phyloP scores from a whole-genome alignment of 768 basidiomycete genomes.

The Kwoniella dendrophila region DNA sequence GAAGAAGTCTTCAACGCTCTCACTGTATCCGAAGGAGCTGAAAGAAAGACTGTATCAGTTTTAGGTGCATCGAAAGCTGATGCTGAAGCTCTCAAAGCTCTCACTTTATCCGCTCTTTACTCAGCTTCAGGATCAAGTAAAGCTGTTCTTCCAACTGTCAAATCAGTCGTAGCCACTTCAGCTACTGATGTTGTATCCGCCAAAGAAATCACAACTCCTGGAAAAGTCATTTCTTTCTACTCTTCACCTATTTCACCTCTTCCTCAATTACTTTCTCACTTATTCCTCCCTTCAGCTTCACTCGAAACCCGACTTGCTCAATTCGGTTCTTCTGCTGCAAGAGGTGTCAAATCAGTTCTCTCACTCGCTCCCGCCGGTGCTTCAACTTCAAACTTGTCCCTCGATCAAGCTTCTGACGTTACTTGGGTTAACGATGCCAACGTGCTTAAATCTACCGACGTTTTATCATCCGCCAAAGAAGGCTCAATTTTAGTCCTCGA shows the following conservation, averaged over 20 bases:
- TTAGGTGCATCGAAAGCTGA: slow-evolving; percentile 40
- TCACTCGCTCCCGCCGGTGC: slow-evolving; percentile 53
- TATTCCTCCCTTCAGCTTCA: slow-evolving; percentile 58
- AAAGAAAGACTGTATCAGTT: slow-evolving; percentile 37
- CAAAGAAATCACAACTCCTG: slow-evolving; percentile 19
- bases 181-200: slow-evolving; percentile 17
- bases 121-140: slow-evolving; percentile 43
- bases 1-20: slow-evolving; percentile 41
- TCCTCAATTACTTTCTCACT: slow-evolving; percentile 58
- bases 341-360: slow-evolving; percentile 55
- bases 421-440: slow-evolving; percentile 74
- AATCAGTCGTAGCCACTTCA: slow-evolving; percentile 32
- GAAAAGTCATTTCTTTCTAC: slow-evolving; percentile 66
- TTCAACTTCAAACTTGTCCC: slow-evolving; percentile 50
- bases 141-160: slow-evolving; percentile 40
- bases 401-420: slow-evolving; percentile 63
- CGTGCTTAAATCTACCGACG: slow-evolving; percentile 74
- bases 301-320: slow-evolving; percentile 55
- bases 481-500: slow-evolving; percentile 71
- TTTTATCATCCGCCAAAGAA: slow-evolving; percentile 68
- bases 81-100: slow-evolving; percentile 44
- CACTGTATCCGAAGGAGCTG: slow-evolving; percentile 19
- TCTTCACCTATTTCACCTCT: slow-evolving; percentile 64
- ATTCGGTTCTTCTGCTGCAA: slow-evolving; percentile 53
- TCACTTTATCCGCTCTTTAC: slow-evolving; percentile 48